Evolutionary conservation across 805 yeast species (phyloP), one percentile per base, ranked within the genome.

Genomic region (Yamadazyma olivae): DNA sequence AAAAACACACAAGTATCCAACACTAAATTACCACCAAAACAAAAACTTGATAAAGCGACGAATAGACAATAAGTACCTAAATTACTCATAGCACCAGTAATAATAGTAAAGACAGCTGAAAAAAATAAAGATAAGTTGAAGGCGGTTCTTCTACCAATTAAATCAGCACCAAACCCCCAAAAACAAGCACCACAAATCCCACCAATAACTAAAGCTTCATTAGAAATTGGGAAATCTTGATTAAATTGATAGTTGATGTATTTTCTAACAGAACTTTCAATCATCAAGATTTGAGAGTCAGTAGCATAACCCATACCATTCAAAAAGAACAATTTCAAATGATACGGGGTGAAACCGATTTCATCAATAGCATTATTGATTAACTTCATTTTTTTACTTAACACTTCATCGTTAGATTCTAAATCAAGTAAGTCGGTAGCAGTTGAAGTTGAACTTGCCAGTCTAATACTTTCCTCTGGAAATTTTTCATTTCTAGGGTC

Each of bases 301-400:
- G 62, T 57, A 5, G 63, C 58, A 40, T 61, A 62, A 3, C 69
- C 68, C 57, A 62, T 54, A 5, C 68, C 68, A 36, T 58, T 60
- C 10, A 63, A 39, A 36, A 59, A 48, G 35, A 63, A 61, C 17
- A 61, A 42, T 43, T 60, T 60, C 38, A 57, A 46, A 38, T 61
- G 68, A 41, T 57, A 62, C 14, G 53, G 51, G 10, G 61, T 56
- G 41, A 57, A 56, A 0, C 83, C 83, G 36, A 77, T 74, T 46
- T 78, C 79, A 48, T 78, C 81, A 38, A 77, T 61, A 13, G 83
- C 79, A 39, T 73, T 54, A 51, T 76, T 75, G 33, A 76, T 57
- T 7, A 76, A 51, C 29, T 53, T 56, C 49, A 74, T 70, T 40
- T 74, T 74, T 29, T 51, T 51, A 13, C 57, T 46, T 27, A 72